Base-by-base conservation (phyloP, 2,329 filamentous ascomycete genomes). In the Epichloe sp. region DNA sequence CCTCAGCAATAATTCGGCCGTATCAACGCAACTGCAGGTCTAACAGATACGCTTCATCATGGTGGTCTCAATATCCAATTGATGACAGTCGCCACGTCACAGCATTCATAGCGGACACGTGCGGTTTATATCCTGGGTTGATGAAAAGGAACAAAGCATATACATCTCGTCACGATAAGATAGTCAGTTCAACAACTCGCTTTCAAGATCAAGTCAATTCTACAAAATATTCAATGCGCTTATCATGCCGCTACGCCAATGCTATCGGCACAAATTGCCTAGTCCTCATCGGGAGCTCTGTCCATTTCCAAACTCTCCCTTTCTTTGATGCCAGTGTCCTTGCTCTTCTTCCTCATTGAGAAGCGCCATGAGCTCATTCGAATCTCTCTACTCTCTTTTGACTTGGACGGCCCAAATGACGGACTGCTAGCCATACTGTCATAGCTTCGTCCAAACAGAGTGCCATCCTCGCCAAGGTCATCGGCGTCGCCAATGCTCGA, bases 291-390 rank as follows among this genome's bases (percentile, higher is more conserved):
- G n/a, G 54, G 48, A 35, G 58, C 52, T 42, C 62, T 58, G 8
- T 80, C 78, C 26, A 75, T 60, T 44, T 81, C 78, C 55, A 76
- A 58, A 56, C 75, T 77, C 58, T 79, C 76, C 66, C 75, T 78
- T 52, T 69, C 67, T 57, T 60, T 68, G n/a, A 52, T 45, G 8
- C 56, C 50, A n/a, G 57, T 53, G 44, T 78, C 75, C 57, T 73
- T 77, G 55, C 71, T 75, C 63, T 77, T 79, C 68, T 80, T 80
- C 66, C 78, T 80, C 61, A 78, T 78, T 43, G 76, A 73, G 61
- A 79, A 79, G 57, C 76, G 71, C 72, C 76, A 78, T 42, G 68
- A 68, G 11, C 69, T 71, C 52, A 76, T 73, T 59, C 77, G 72
- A 49, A 73, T 66, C 48, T 75, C 74, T 56, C 71, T 74, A 4